phyloP scores from a whole-genome alignment of 2,329 filamentous ascomycete species.

The Venturia oleaginea region DNA sequence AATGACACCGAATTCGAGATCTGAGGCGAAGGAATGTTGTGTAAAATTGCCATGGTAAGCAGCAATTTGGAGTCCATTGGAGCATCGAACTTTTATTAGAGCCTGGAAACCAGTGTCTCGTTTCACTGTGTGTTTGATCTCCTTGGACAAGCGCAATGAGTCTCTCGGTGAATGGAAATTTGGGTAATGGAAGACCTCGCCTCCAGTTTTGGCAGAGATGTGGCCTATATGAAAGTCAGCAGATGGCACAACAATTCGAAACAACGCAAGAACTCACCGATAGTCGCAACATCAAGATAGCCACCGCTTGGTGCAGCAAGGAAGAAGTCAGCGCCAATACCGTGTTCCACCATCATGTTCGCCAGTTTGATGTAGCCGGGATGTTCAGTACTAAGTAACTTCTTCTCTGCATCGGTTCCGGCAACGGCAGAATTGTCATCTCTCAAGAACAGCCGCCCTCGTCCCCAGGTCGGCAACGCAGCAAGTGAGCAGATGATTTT shows the following conservation, averaged over 20 bases:
- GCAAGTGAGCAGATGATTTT: slow-evolving; percentile 85
- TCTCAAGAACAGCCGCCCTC: slow-evolving; percentile 72
- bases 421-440: slow-evolving; percentile 75
- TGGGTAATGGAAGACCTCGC: slow-evolving; percentile 92
- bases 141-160: slow-evolving; percentile 69
- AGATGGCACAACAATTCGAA: background rate
- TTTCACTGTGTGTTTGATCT: slow-evolving; percentile 77
- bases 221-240: slow-evolving; percentile 46
- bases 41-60: slow-evolving; percentile 96
- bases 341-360: slow-evolving; percentile 77
- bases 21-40: slow-evolving; percentile 88
- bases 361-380: slow-evolving; percentile 78
- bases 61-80: slow-evolving; percentile 86
- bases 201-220: slow-evolving; percentile 79
- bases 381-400: slow-evolving; percentile 84
- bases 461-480: slow-evolving; percentile 85
- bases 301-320: slow-evolving; percentile 81
- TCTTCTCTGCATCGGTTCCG: slow-evolving; percentile 82
- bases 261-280: slow-evolving; percentile 51
- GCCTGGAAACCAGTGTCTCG: slow-evolving; percentile 92
- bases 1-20: slow-evolving; percentile 85
- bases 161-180: slow-evolving; percentile 90
- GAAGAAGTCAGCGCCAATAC: slow-evolving; percentile 90
- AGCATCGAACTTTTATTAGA: slow-evolving; percentile 96
- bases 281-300: slow-evolving; percentile 87